Percentiles rank a stretch among this genome's conserved stretches.
phyloP scores from a whole-genome alignment of 768 basidiomycete genomes.

The Termitomyces sp. region DNA sequence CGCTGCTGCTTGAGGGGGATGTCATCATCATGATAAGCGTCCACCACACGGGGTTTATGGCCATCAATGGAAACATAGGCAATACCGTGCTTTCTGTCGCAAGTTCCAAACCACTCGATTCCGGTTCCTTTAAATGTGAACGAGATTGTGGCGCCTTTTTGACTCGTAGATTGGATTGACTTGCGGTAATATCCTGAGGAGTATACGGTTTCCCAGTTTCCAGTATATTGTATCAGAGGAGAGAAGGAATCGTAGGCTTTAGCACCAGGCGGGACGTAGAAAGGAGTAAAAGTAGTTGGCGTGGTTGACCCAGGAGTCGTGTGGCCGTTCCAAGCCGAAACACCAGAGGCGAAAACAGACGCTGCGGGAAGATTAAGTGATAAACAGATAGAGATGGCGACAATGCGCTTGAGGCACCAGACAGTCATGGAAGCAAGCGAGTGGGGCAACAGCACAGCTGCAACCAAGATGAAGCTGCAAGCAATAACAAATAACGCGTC shows the following conservation, averaged over 20 bases:
- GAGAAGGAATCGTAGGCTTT: constrained; percentile 69
- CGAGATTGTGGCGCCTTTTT: constrained; percentile 42
- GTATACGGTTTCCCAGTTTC: constrained; percentile 51
- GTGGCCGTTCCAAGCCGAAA: constrained; percentile 70
- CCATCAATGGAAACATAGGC: constrained; percentile 59
- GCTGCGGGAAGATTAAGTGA: constrained; percentile 10
- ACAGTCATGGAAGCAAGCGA: constrained; percentile 9
- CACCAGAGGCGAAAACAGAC: constrained; percentile 16
- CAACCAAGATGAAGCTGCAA: background rate
- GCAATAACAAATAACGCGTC: background rate
- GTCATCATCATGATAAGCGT: constrained; percentile 33
- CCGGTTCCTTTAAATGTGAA: constrained; percentile 71
- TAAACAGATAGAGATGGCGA: constrained; percentile 6
- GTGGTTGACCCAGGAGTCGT: constrained; percentile 43
- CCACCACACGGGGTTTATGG: constrained; percentile 34
- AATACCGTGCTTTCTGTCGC: constrained; percentile 47
- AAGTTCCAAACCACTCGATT: constrained; percentile 73
- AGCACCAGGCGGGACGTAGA: constrained; percentile 70
- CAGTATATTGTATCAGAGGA: constrained; percentile 58
- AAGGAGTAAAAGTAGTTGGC: constrained; percentile 52
- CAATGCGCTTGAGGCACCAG: background rate
- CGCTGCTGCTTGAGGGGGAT: constrained; percentile 50
- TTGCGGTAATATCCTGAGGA: constrained; percentile 47
- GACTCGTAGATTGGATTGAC: constrained; percentile 45
- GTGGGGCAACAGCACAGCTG: too few relatives aligned